Evolutionary conservation across 331 rosid genomes (phyloP), one percentile per base, ranked within the genome.

Genomic region (Erythrophleum ivorense): DNA sequence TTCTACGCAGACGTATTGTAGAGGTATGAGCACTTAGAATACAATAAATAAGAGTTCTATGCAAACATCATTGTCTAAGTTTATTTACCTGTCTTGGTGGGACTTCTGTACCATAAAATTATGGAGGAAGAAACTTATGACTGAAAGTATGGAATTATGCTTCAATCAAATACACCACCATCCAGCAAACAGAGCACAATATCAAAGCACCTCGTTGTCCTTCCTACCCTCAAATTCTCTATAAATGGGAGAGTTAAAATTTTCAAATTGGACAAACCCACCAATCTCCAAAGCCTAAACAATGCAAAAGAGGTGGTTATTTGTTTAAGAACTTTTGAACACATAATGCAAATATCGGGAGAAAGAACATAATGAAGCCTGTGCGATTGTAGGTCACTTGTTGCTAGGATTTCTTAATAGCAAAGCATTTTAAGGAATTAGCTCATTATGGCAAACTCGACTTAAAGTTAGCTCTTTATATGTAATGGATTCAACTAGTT

Each of bases 1-100:
- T 89, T 83, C 87, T 88, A 77, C 89, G 99, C 73, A 93, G 88
- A 78, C 92, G 99, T 75, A 92, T 95, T 85, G 99, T 95, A 75
- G 95, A 95, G 99, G 99, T 95, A 91, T 66, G 86, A 67, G 67
- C 55, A 70, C 68, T 63, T 75, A 5, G 74, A 40, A 19, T 76
- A 55, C 81, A 49, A 80, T 71, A 53, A 76, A 69, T 59, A 75
- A 60, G 64, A 58, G 36, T 49, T 67, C 59, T 80, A 66, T 72
- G 24, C 54, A 41, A 74, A 67, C 73, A 48, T 71, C 69, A 18
- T 71, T 50, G 15, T 46, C n/a, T 59, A 65, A 24, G 11, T 66
- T 73, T 43, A n/a, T 53, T 75, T 60, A 58, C n/a, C 62, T 67
- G 33, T 82, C 75, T 78, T 45, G 16, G 72, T 71, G 57, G 52